Base-by-base conservation (phyloP, 257 asterid species). In the Ballota nigra region DNA sequence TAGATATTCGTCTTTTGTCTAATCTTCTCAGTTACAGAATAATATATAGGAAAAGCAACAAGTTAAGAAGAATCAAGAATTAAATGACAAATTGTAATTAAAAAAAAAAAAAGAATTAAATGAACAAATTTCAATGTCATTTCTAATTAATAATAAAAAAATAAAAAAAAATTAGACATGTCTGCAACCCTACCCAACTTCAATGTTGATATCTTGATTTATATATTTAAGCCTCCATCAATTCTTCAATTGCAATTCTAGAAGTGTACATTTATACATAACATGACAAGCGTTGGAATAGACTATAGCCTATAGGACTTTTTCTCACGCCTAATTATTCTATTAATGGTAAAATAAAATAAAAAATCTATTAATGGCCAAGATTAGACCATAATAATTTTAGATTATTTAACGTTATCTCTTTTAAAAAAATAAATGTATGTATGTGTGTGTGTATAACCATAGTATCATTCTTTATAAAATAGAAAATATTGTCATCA, bases 21-120 rank as follows among this genome's bases (percentile, higher is more conserved):
- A 26, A 66, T n/a, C n/a, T 74, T 74, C 15, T 45, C 20, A 16
- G 33, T 31, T 57, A 4, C 10, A 67, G 65, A 60, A 68, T 63
- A 52, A 1, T 33, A 33, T 33, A 6, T 8, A 67, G 57, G 47
- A 68, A 53, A 63, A 38, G 55, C 3, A 41, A 57, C 40, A 7
- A 16, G 26, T 41, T 55, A 31, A 12, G 51, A 53, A 45, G 33
- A 36, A 26, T 65, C 72, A 65, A 26, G 45, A 40, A 22, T 65
- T 26, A 36, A 24, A 56, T 73, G 28, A 3, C 77, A 71, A 45
- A 71, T 28, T n/a, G n/a, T n/a, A n/a, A n/a, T n/a, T n/a, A n/a
- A n/a, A n/a, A n/a, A n/a, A n/a, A n/a, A n/a, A n/a, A n/a, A n/a
- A n/a, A n/a, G n/a, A n/a, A n/a, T n/a, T n/a, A n/a, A n/a, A n/a